Conservation (phyloP, 441 rosid genomes). For the Syzygium malaccense region DNA sequence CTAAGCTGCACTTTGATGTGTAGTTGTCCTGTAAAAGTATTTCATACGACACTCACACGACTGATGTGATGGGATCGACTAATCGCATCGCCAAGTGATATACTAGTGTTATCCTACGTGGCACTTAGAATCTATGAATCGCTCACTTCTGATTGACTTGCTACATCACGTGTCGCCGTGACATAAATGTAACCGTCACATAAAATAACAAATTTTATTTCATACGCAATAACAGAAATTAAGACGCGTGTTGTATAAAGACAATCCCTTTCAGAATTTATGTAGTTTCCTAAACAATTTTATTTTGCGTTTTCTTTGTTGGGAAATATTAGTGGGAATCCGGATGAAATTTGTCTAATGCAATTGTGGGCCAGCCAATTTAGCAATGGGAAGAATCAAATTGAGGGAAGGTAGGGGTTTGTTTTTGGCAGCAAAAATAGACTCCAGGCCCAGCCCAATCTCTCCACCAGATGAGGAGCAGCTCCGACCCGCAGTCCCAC, state of each 20-base stretch:
- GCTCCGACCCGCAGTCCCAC: not conserved
- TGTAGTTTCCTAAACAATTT: not conserved
- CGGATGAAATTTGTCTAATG: not conserved
- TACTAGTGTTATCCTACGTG: not conserved
- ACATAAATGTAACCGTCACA: not conserved
- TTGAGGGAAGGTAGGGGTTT: not conserved
- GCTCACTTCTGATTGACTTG: not conserved
- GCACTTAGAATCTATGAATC: not conserved
- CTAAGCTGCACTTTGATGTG: not conserved
- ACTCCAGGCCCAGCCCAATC: not conserved
- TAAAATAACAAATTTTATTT: not conserved
- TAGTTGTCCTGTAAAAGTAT: not conserved
- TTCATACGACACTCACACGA: not conserved
- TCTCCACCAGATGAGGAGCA: not conserved
- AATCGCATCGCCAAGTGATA: not conserved
- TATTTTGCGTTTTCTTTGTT: not conserved
- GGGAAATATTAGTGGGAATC: not conserved
- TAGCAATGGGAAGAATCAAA: not conserved
- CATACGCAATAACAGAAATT: not conserved
- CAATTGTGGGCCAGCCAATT: not conserved
- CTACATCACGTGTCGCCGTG: accelerated
- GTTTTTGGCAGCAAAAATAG: not conserved
- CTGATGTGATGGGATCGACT: not conserved
- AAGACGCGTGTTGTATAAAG: not conserved
- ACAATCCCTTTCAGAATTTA: not conserved